Evolutionary conservation across 78 protist genomes (phyloP), one percentile per base, ranked within the genome.

Genomic region (Cavenderia fasciculata): DNA sequence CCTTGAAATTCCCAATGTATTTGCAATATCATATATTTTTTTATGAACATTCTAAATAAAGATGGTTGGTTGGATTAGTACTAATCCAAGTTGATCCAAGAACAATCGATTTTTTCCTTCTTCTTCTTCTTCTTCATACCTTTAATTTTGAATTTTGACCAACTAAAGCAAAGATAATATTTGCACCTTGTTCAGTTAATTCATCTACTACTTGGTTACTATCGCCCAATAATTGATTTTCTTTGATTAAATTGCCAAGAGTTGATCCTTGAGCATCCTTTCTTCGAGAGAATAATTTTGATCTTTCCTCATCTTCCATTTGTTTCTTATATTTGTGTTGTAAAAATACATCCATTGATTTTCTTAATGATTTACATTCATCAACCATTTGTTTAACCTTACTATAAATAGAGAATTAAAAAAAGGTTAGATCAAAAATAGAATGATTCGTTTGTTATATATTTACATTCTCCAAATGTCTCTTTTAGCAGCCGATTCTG

Each of bases 401-500:
- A 36, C 89, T 79, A 47, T 23, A 73, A n/a, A 25, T 56, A 33
- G 21, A 41, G 34, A n/a, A 25, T 33, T 70, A 21, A 36, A 41
- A 18, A 43, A 16, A 66, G 0, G 5, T 34, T 38, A 66, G 2
- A 8, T 43, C 6, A 66, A 11, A 6, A 2, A 41, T 2, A 38
- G 8, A n/a, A 65, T 65, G 23, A 38, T 31, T 18, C 3, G 3
- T 4, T 43, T 38, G 7, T 7, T 25, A 25, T 6, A 6, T 12
- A 65, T 57, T 38, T 68, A 79, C 89, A 79, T 79, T 79, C 89
- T 79, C 89, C 89, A 79, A 40, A 79, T 65, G 8, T 79, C 77
- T 79, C 89, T 79, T 65, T 79, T 65, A n/a, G 56, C 54, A 43
- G 59, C 43, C 25, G 89, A 74, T 56, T 79, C 89, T 56, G 65